Conservation (phyloP, 768 basidiomycete species). For the Tricholoma bakamatsutake region DNA sequence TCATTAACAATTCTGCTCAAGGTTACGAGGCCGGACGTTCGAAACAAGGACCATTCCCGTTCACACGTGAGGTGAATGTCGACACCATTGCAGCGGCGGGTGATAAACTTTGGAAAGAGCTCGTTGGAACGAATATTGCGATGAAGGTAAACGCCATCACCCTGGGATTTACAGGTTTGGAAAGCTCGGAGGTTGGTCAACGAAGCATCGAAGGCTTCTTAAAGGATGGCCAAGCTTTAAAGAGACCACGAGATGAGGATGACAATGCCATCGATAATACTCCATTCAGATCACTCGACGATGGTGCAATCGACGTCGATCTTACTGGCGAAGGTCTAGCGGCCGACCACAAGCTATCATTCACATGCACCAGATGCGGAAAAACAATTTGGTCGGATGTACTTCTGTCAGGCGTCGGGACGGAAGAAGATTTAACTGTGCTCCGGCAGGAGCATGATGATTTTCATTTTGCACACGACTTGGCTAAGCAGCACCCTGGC, state of each 20-base stretch:
- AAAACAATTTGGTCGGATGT: constrained; percentile 34
- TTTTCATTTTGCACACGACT: constrained; percentile 81
- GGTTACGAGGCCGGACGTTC: constrained; percentile 66
- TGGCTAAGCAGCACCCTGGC: constrained; percentile 38
- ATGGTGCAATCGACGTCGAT: background rate
- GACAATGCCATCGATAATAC: constrained; percentile 8
- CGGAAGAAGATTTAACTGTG: constrained; percentile 32
- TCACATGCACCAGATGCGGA: constrained; percentile 55
- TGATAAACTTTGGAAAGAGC: constrained; percentile 82
- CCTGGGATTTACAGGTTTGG: constrained; percentile 76
- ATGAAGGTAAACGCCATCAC: constrained; percentile 70
- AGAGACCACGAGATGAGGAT: constrained; percentile 34
- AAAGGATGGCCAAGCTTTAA: constrained; percentile 30
- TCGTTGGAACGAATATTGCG: constrained; percentile 49
- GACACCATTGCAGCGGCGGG: constrained; percentile 73
- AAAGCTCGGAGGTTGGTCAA: constrained; percentile 71
- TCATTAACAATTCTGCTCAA: constrained; percentile 20
- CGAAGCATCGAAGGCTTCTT: constrained; percentile 87
- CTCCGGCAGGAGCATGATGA: constrained; percentile 75
- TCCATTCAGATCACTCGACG: constrained; percentile 1
- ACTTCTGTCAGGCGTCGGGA: constrained; percentile 21
- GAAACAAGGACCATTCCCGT: constrained; percentile 86
- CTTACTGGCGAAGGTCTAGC: background rate
- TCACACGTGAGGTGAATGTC: constrained; percentile 63
- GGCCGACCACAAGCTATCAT: constrained; percentile 25